Evolutionary conservation across 2,329 filamentous ascomycete genomes (phyloP).

Genomic region (Pseudogymnoascus sp.): DNA sequence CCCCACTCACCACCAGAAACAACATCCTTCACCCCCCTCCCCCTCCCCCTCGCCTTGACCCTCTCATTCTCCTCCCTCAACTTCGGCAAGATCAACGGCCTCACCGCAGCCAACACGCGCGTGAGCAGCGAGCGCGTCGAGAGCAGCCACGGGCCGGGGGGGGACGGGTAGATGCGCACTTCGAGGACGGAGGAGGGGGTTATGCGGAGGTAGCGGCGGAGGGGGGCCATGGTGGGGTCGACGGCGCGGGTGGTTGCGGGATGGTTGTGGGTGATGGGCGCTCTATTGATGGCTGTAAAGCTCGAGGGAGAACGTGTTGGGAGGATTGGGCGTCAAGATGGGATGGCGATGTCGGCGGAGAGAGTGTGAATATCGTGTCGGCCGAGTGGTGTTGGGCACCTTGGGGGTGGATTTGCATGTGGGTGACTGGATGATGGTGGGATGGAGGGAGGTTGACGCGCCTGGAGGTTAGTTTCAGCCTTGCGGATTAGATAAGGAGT

Average conservation of each 20-base stretch:
- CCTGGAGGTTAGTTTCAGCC: neutral
- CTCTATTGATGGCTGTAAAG: neutral
- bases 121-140: conserved; percentile 70
- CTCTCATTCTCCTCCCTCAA: conserved; percentile 79
- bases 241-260: neutral
- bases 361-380: neutral
- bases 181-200: conserved; percentile 93
- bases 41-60: conserved; percentile 53
- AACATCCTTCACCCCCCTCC: conserved; percentile 73
- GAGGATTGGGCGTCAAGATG: neutral
- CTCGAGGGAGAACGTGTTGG: neutral
- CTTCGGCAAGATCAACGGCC: conserved; percentile 83
- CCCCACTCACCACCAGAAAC: conserved; percentile 62
- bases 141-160: conserved; percentile 78
- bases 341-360: neutral
- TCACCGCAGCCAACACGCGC: conserved; percentile 76
- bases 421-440: neutral
- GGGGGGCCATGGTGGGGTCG: conserved; percentile 63
- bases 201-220: conserved; percentile 84
- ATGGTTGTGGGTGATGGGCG: neutral
- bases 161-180: conserved; percentile 92
- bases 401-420: neutral
- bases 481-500: conserved; percentile 5
- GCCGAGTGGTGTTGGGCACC: neutral
- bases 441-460: neutral